Conservation (phyloP, 176 grass and related monocot species). For the Juncus inflexus region DNA sequence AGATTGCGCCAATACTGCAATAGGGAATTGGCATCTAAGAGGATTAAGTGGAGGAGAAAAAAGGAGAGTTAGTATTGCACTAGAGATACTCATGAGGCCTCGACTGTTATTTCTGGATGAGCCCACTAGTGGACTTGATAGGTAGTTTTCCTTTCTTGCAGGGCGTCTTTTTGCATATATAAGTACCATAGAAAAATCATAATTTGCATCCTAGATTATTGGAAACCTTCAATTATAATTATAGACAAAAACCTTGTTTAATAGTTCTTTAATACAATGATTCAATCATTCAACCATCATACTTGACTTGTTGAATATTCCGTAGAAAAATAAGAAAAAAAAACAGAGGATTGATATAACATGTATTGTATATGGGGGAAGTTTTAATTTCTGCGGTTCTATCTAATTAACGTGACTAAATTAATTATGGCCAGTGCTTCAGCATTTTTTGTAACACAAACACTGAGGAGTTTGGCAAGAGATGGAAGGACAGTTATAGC, state of each 20-base stretch:
- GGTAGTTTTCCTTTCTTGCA: not conserved
- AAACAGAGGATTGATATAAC: too few species aligned
- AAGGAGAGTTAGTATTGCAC: constrained; percentile 19
- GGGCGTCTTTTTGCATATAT: too few species aligned
- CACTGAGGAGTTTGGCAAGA: constrained; percentile 27
- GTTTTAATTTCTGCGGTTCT: not conserved
- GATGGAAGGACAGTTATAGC: constrained; percentile 31
- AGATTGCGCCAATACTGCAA: not conserved
- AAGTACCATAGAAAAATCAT: too few species aligned
- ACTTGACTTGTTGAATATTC: too few species aligned
- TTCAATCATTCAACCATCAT: too few species aligned
- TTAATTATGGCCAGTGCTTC: constrained; percentile 19
- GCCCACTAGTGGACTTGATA: constrained; percentile 22
- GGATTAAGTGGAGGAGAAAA: not conserved
- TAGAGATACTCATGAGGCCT: constrained; percentile 54
- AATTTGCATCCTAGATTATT: too few species aligned
- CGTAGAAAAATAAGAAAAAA: too few species aligned
- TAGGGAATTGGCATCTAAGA: not conserved
- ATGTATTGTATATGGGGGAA: too few species aligned
- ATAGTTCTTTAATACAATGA: too few species aligned
- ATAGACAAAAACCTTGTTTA: too few species aligned
- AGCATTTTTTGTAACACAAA: constrained; percentile 39
- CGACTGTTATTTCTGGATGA: constrained; percentile 33
- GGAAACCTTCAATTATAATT: too few species aligned
- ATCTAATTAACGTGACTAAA: not conserved